Evolutionary conservation across 768 basidiomycete species (phyloP), one percentile per base, ranked within the genome.

Genomic region (Naganishia vishniacii): DNA sequence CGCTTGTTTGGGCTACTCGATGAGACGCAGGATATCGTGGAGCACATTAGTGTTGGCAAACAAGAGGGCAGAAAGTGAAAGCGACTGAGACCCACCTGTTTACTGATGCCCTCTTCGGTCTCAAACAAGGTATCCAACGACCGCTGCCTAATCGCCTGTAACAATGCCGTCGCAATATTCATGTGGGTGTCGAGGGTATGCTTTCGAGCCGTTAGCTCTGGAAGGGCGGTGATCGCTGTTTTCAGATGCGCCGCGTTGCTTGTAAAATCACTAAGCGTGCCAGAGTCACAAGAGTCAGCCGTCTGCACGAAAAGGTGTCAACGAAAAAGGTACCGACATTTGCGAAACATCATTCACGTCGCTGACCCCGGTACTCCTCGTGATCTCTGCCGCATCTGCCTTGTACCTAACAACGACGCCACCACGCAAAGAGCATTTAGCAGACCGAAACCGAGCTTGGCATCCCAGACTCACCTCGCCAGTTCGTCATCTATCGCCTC

Each of bases 61-160:
- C n/a, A n/a, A n/a, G n/a, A n/a, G n/a, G n/a, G n/a, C n/a, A n/a
- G n/a, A n/a, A n/a, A n/a, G n/a, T n/a, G n/a, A n/a, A n/a, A n/a
- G n/a, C n/a, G n/a, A n/a, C n/a, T n/a, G n/a, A n/a, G n/a, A 68
- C 78, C 59, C 69, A 88, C 89, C 81, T 91, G 91, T 75, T 91
- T 91, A 28, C 82, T 82, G 68, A 89, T 88, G 4, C 86, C 84
- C 77, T 99, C 95, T 80, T 99, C 95, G 29, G 86, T 86, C 72
- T 92, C 92, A 80, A 95, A 98, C n/a, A 99, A 81, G 72, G 94
- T 94, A 76, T 99, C 95, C 32, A 99, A 82, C 3, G 89, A 91
- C 37, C 95, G 85, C 64, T 86, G 86, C 80, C 97, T 97, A 80
- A 99, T 95, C 40, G 95, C 86, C 75, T 94, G 91, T 29, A 99